Conservation (phyloP, 2,329 filamentous ascomycete genomes). For the Trichoderma pleuroti region DNA sequence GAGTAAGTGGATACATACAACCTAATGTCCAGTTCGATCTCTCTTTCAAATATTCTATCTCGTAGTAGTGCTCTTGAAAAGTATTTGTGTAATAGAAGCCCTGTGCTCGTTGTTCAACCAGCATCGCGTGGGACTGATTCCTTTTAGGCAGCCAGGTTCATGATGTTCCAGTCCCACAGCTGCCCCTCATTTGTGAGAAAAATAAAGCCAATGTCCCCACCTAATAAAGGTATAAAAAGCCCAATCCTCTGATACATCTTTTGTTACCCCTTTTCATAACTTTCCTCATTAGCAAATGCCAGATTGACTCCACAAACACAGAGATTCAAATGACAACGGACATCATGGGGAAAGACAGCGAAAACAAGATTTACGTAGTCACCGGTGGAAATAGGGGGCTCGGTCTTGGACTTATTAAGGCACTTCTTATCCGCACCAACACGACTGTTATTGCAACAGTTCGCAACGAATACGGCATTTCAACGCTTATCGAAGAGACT, state of each 20-base stretch:
- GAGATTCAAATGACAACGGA: background rate
- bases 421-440: constrained; percentile 47
- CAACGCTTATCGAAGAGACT: constrained; percentile 22
- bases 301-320: background rate
- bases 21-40: background rate
- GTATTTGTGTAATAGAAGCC: too few relatives aligned
- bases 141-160: background rate
- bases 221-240: background rate
- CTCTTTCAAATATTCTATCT: background rate
- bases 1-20: background rate
- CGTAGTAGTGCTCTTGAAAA: background rate
- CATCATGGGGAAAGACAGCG: background rate
- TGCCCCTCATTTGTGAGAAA: background rate
- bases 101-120: background rate
- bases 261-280: background rate
- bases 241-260: background rate
- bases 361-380: constrained; percentile 35
- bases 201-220: background rate
- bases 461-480: constrained; percentile 27
- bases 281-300: background rate
- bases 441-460: constrained; percentile 45
- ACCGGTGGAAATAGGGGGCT: constrained; percentile 43
- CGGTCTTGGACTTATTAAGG: constrained; percentile 36
- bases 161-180: background rate
- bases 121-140: background rate